These are phyloP conservation scores for Pelargonium australe DNA, from an alignment of 441 rosid genomes.

Conservation along the genomic window DNA sequence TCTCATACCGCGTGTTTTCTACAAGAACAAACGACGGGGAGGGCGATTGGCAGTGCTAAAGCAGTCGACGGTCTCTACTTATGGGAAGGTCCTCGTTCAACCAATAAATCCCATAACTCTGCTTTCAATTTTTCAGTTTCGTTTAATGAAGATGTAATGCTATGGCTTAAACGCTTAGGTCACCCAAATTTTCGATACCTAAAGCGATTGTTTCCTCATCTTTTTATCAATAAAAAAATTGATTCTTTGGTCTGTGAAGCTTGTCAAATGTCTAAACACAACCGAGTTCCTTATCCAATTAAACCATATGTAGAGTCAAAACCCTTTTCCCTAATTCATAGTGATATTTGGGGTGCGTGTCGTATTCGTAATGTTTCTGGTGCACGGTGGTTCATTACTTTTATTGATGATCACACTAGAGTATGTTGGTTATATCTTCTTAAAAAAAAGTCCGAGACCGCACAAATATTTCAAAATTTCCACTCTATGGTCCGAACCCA, in stretches of 20 bases:
- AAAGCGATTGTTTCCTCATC: neutral
- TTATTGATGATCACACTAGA: neutral
- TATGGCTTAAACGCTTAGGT: neutral
- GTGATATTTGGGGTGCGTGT: conserved; percentile 7
- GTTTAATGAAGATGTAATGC: neutral
- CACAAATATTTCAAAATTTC: no score
- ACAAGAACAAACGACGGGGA: neutral
- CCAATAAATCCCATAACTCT: no score
- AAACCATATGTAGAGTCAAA: neutral
- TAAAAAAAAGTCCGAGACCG: no score
- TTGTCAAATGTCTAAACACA: neutral
- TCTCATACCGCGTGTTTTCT: neutral
- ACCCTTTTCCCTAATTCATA: neutral
- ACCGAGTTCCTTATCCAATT: neutral
- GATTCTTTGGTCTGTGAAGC: neutral
- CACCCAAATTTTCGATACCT: neutral
- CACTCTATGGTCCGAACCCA: no score
- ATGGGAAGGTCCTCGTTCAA: no score
- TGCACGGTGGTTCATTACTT: neutral
- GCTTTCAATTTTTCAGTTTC: no score
- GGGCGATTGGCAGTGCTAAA: neutral
- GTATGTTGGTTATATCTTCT: conserved; percentile 1
- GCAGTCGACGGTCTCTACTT: neutral
- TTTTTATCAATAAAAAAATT: neutral
- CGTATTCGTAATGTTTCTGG: neutral